A percentile compares a stretch with the other conserved stretches of the same genome.
These are phyloP conservation scores for Pythium aphanidermatum DNA, from an alignment of 352 stramenopile genomes.

Conservation along the genomic window DNA sequence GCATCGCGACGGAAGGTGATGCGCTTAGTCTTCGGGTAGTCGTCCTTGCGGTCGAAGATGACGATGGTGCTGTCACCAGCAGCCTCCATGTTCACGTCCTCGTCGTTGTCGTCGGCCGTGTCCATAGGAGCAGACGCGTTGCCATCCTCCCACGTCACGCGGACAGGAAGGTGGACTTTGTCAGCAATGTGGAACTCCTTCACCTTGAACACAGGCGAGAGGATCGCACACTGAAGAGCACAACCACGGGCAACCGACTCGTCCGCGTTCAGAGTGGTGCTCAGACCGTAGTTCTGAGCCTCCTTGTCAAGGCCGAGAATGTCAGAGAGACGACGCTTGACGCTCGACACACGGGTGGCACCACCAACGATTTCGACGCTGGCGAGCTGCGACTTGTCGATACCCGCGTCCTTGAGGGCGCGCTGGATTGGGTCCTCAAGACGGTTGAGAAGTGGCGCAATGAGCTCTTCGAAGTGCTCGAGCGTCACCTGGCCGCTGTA, in stretches of 20 bases:
- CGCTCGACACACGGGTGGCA: slow-evolving; percentile 92
- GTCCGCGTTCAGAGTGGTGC: slow-evolving; percentile 98
- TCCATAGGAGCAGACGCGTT: slow-evolving; percentile 41
- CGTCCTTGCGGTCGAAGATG: slow-evolving; percentile 95
- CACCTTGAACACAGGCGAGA: slow-evolving; percentile 97
- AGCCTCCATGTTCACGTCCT: slow-evolving; percentile 64
- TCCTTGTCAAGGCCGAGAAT: slow-evolving; percentile 91
- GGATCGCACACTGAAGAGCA: slow-evolving; percentile 97
- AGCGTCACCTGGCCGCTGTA: slow-evolving; percentile 93
- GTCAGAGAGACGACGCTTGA: slow-evolving; percentile 91
- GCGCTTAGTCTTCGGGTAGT: slow-evolving; percentile 97
- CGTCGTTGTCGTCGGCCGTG: slow-evolving; percentile 75
- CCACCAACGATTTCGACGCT: slow-evolving; percentile 97
- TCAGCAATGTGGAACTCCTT: slow-evolving; percentile 90
- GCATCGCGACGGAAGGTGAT: slow-evolving; percentile 93
- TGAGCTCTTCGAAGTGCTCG: slow-evolving; percentile 94
- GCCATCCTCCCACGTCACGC: slow-evolving; percentile 90
- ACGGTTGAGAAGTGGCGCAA: slow-evolving; percentile 80
- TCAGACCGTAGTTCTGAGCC: slow-evolving; percentile 96
- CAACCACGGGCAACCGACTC: slow-evolving; percentile 97
- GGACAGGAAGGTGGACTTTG: slow-evolving; percentile 89
- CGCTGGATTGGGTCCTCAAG: slow-evolving; percentile 83
- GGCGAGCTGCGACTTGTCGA: slow-evolving; percentile 86
- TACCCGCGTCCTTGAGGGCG: slow-evolving; percentile 82
- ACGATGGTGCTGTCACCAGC: slow-evolving; percentile 85